Conservation (phyloP, 371 early-diverging fungal species). For the Mortierella sp. region DNA sequence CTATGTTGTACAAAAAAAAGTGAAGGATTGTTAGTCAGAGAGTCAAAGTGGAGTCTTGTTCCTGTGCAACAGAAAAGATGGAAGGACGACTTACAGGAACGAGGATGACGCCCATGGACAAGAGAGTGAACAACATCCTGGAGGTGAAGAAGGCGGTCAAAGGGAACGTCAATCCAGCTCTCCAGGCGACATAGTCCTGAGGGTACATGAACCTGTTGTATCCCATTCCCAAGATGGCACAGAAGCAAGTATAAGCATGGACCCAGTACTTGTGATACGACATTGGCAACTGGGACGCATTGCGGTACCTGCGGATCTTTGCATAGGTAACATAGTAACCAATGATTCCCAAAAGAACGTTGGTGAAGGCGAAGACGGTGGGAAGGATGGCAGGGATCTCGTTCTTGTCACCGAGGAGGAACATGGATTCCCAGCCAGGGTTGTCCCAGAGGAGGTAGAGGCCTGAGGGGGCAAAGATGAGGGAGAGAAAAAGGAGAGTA, state of each 20-base stretch:
- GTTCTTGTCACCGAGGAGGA: slow-evolving; percentile 54
- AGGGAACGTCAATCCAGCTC: slow-evolving; percentile 33
- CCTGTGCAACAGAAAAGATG: not conserved
- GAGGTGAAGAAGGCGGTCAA: slow-evolving; percentile 48
- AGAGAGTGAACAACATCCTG: slow-evolving; percentile 40
- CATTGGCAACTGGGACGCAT: slow-evolving; percentile 22
- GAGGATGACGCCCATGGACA: slow-evolving; percentile 51
- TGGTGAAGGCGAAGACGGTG: slow-evolving; percentile 53
- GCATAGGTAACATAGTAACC: slow-evolving; percentile 50
- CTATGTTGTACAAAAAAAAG: slow-evolving; percentile 8
- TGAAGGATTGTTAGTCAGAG: not conserved
- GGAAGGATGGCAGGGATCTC: slow-evolving; percentile 54
- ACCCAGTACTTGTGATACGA: slow-evolving; percentile 47
- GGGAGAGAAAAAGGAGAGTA: slow-evolving; percentile 51
- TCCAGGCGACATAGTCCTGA: slow-evolving; percentile 44
- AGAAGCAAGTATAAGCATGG: slow-evolving; percentile 53
- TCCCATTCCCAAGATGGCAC: slow-evolving; percentile 52
- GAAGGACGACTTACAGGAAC: slow-evolving; percentile 30
- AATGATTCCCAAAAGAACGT: slow-evolving; percentile 49
- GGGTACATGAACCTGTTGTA: slow-evolving; percentile 56
- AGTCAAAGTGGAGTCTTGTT: not conserved
- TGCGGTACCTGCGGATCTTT: slow-evolving; percentile 27
- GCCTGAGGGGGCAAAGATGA: slow-evolving; percentile 56
- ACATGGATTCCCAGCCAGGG: slow-evolving; percentile 56
- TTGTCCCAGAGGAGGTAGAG: slow-evolving; percentile 56